Conservation (phyloP, 192 early-diverging fungal species). For the Endogone sp. region DNA sequence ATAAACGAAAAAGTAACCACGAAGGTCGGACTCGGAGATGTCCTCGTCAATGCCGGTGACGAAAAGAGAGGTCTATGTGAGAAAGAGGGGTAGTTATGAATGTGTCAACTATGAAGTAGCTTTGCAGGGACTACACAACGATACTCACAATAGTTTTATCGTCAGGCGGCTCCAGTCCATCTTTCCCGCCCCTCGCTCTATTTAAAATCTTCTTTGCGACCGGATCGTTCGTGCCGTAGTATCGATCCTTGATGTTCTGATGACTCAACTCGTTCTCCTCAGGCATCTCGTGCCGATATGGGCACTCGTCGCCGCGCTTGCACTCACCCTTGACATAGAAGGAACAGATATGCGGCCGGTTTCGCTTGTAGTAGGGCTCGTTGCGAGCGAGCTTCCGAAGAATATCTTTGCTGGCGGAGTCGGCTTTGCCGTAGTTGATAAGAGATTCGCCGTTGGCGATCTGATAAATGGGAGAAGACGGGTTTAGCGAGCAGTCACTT, state of each 20-base stretch:
- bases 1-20: conserved; percentile 71
- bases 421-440: conserved; percentile 66
- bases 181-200: conserved; percentile 49
- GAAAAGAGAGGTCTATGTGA: conserved; percentile 72
- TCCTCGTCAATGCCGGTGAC: conserved; percentile 74
- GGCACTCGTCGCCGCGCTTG: conserved; percentile 92
- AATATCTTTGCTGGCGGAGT: conserved; percentile 69
- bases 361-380: conserved; percentile 91
- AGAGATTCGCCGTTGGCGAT: conserved; percentile 44
- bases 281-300: conserved; percentile 92
- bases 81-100: too few species aligned
- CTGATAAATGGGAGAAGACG: background rate
- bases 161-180: conserved; percentile 57
- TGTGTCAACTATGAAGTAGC: too few species aligned
- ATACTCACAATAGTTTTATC: conserved; percentile 69
- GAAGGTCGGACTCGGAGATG: conserved; percentile 60
- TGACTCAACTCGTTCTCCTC: conserved; percentile 76
- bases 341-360: conserved; percentile 88
- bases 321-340: conserved; percentile 96
- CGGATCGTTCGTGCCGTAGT: conserved; percentile 92
- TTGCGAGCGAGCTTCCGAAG: conserved; percentile 75
- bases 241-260: conserved; percentile 95
- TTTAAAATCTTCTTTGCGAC: conserved; percentile 82
- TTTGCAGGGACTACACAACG: too few species aligned
- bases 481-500: background rate